A percentile compares a stretch with the other conserved stretches of the same genome.
These are phyloP conservation scores for Gossypium lobatum DNA, from an alignment of 441 rosid species.

Conservation along the genomic window DNA sequence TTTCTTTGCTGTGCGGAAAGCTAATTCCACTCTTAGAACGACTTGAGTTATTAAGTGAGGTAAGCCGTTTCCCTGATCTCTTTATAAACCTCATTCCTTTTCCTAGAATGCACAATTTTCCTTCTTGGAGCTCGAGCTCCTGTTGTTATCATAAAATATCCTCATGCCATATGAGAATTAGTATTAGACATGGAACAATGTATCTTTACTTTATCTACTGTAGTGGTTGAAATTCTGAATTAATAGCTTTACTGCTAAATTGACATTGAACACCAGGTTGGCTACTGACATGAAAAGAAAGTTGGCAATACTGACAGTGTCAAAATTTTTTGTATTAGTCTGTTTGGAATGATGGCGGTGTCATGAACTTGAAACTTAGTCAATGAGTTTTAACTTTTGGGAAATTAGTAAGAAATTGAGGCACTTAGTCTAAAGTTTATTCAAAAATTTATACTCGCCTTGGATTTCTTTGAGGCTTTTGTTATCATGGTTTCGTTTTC, in stretches of 20 bases:
- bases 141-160: not conserved
- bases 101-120: not conserved
- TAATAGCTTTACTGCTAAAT: not conserved
- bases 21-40: slow-evolving; percentile 70
- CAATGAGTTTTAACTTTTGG: not conserved
- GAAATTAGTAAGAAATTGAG: not conserved
- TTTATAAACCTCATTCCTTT: not conserved
- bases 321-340: not conserved
- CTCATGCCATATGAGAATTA: not conserved
- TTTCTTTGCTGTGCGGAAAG: slow-evolving; percentile 45
- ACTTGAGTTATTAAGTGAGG: slow-evolving; percentile 80
- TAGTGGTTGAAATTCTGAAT: slow-evolving; percentile 2
- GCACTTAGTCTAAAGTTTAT: no score
- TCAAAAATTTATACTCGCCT: not conserved
- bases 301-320: not conserved
- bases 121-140: not conserved
- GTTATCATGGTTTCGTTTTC: not conserved
- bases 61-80: slow-evolving; percentile 23
- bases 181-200: not conserved
- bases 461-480: not conserved
- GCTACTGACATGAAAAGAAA: no score
- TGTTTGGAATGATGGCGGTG: not conserved
- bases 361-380: not conserved
- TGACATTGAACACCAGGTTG: not conserved
- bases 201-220: not conserved